Conservation (phyloP, 2,329 filamentous ascomycete genomes). For the Paraphoma chrysanthemicola region DNA sequence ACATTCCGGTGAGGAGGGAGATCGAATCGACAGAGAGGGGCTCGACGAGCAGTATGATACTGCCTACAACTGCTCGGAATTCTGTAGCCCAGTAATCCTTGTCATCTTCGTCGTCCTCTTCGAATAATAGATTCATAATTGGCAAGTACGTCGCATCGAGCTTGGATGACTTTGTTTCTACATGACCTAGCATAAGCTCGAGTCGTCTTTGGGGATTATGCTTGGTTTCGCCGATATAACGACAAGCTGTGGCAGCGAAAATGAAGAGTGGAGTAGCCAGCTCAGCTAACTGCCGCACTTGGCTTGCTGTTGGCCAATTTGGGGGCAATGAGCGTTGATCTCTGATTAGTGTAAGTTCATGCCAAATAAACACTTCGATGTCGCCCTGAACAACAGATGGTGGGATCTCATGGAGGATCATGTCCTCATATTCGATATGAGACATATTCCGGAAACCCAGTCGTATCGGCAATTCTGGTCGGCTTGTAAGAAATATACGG, state of each 20-base stretch:
- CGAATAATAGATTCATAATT: constrained; percentile 8
- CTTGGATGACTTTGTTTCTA: neutral
- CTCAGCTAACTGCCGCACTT: constrained; percentile 23
- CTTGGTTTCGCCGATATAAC: constrained; percentile 7
- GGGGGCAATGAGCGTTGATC: neutral
- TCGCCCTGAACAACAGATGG: neutral
- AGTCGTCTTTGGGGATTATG: constrained; percentile 9
- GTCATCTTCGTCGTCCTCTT: neutral
- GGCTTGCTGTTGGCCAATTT: neutral
- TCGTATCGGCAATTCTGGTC: constrained; percentile 13
- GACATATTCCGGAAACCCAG: constrained; percentile 13
- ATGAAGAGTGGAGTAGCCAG: constrained; percentile 40
- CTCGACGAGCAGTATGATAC: constrained; percentile 11
- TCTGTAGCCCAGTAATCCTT: neutral
- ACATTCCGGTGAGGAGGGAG: constrained; percentile 7
- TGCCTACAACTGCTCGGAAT: constrained; percentile 16
- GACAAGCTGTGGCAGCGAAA: constrained; percentile 26
- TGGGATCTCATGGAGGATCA: constrained; percentile 8
- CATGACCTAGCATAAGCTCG: neutral
- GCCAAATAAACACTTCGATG: neutral
- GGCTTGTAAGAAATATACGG: constrained; percentile 11
- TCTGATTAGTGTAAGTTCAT: neutral
- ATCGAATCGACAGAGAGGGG: constrained; percentile 18
- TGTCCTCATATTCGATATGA: constrained; percentile 8
- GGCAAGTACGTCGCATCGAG: constrained; percentile 15